phyloP scores from a whole-genome alignment of 129 eudicot genomes.

The Escallonia rubra region DNA sequence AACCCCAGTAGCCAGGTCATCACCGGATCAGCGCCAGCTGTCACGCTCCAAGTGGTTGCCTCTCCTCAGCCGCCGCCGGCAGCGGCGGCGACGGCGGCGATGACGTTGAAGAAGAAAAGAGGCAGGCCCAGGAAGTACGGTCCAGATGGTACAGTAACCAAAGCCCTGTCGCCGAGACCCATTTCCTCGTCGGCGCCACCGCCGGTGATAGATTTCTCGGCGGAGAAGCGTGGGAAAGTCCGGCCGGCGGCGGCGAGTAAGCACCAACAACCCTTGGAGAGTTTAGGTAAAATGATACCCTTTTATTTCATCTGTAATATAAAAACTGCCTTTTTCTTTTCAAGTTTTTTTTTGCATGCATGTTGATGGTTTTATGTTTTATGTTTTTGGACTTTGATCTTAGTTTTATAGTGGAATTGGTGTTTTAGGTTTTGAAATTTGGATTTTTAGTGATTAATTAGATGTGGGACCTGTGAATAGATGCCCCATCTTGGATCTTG shows the following conservation, averaged over 20 bases:
- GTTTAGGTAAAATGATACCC: conserved; percentile 35
- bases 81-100: conserved; percentile 22
- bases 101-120: conserved; percentile 59
- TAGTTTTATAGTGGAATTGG: conserved; percentile 23
- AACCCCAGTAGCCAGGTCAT: conserved; percentile 23
- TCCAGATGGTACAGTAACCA: conserved; percentile 65
- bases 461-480: conserved; percentile 69
- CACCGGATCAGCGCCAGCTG: conserved; percentile 44
- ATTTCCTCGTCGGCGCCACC: conserved; percentile 72
- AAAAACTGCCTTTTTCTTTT: conserved; percentile 5
- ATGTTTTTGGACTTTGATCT: conserved; percentile 16
- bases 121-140: conserved; percentile 95
- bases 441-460: conserved; percentile 25
- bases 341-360: conserved; percentile 32
- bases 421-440: conserved; percentile 8
- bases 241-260: conserved; percentile 42
- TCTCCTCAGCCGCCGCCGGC: conserved; percentile 33
- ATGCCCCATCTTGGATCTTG: conserved; percentile 51
- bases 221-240: conserved; percentile 46
- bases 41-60: conserved; percentile 18
- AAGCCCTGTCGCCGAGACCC: conserved; percentile 71
- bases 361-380: conserved; percentile 15
- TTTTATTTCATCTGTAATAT: not conserved
- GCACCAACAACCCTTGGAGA: conserved; percentile 52
- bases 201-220: conserved; percentile 79